phyloP scores from a whole-genome alignment of 1,284 basidiomycete genomes.

The Marasmius fiardii region DNA sequence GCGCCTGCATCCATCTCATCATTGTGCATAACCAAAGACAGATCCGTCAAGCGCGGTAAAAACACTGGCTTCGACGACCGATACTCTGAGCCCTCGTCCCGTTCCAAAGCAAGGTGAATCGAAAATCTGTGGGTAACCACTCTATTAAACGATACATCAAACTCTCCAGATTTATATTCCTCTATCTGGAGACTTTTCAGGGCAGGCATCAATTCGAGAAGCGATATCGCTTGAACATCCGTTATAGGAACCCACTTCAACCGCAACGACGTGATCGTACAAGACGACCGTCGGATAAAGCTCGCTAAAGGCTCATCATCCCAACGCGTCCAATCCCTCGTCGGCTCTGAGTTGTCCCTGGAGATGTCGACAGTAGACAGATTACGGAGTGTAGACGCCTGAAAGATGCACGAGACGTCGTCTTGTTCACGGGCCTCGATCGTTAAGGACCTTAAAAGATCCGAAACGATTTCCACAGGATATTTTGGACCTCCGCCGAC shows the following conservation, averaged over 20 bases:
- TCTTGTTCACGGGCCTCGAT: neutral
- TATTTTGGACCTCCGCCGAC: neutral
- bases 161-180: neutral
- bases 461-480: neutral
- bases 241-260: slow-evolving; percentile 1
- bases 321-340: neutral
- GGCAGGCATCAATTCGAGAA: neutral
- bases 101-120: neutral
- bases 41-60: neutral
- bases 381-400: neutral
- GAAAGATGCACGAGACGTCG: neutral
- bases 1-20: neutral
- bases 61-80: neutral
- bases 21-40: neutral
- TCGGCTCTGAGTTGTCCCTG: neutral
- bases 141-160: neutral
- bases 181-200: neutral
- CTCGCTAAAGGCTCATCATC: neutral
- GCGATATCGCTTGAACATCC: neutral
- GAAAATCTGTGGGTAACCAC: neutral
- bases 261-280: neutral
- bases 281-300: neutral
- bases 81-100: neutral
- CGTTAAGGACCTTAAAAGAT: neutral
- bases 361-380: neutral